A percentile compares a stretch with the other conserved stretches of the same genome.
Evolutionary conservation across 352 stramenopile genomes (phyloP).

Genomic region (Pythium phragmitis): DNA sequence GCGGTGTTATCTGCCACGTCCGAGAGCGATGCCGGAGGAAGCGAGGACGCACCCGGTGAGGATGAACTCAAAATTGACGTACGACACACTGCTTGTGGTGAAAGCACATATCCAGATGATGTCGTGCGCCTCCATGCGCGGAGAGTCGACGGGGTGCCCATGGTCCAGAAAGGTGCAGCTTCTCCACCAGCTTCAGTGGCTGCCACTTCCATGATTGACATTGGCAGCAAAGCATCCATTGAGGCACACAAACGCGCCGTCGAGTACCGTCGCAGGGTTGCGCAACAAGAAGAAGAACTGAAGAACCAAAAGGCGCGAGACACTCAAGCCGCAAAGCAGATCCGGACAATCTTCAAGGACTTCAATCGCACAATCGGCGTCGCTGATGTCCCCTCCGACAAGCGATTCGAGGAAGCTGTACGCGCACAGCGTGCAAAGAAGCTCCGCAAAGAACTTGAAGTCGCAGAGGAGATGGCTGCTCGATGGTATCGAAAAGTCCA

Average conservation of each 20-base stretch:
- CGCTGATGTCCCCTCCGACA: slow-evolving; percentile 31
- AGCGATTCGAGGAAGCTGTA: slow-evolving; percentile 35
- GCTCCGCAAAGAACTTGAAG: slow-evolving; percentile 6
- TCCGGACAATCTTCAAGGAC: slow-evolving; percentile 37
- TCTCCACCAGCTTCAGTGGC: slow-evolving; percentile 3
- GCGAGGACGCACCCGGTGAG: background rate
- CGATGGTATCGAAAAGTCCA: slow-evolving; percentile 28
- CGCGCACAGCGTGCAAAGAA: slow-evolving; percentile 8
- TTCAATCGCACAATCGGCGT: slow-evolving; percentile 45
- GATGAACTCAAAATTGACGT: background rate
- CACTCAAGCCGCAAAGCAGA: slow-evolving; percentile 28
- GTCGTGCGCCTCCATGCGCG: slow-evolving; percentile 14
- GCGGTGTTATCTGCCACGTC: background rate
- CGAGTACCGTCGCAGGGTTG: slow-evolving; percentile 8
- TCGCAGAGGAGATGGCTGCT: background rate
- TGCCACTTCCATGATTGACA: background rate
- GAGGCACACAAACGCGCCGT: slow-evolving; percentile 11
- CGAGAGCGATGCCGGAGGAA: background rate
- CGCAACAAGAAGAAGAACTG: slow-evolving; percentile 1
- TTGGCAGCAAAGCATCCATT: background rate
- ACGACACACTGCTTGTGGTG: background rate
- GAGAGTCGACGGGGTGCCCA: background rate
- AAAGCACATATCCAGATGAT: slow-evolving; percentile 1
- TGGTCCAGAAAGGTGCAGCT: background rate
- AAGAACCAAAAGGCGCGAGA: slow-evolving; percentile 10